Percentiles rank a stretch among this genome's conserved stretches.
Evolutionary conservation across 2,329 filamentous ascomycete genomes (phyloP).

Genomic region (Fusarium sp.): DNA sequence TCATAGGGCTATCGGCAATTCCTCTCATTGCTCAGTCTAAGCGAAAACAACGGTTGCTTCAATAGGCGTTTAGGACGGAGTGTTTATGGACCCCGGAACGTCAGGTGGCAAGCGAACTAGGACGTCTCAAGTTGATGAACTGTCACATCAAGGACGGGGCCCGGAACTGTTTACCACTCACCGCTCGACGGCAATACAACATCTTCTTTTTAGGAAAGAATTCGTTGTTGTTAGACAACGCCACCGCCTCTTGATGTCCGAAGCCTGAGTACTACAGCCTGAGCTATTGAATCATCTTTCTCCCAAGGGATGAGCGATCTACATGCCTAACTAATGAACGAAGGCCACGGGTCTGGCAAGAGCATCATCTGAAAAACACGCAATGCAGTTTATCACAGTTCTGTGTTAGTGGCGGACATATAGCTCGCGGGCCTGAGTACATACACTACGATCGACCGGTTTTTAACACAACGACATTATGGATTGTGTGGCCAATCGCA

Average conservation of each 20-base stretch:
- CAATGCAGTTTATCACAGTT: not conserved
- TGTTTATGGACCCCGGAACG: constrained; percentile 4
- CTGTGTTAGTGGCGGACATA: not conserved
- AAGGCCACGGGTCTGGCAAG: constrained; percentile 4
- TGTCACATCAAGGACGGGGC: constrained; percentile 25
- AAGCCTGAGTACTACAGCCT: not conserved
- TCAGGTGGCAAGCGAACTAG: constrained; percentile 19
- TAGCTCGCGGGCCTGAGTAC: not conserved
- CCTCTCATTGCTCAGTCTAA: constrained; percentile 5
- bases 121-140: constrained; percentile 29
- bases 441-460: not conserved
- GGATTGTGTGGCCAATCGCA: constrained; percentile 8
- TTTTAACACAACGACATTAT: not conserved
- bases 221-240: constrained; percentile 1
- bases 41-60: constrained; percentile 2
- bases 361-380: not conserved
- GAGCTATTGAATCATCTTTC: not conserved
- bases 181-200: constrained; percentile 32
- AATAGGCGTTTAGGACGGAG: constrained; percentile 4
- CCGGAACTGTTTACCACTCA: constrained; percentile 29
- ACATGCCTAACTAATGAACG: constrained; percentile 2
- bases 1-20: constrained; percentile 7
- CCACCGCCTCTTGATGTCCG: constrained; percentile 8
- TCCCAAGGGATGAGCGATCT: constrained; percentile 10
- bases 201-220: constrained; percentile 6